Conservation (phyloP, 345 rosid genomes). For the Linum tenue region DNA sequence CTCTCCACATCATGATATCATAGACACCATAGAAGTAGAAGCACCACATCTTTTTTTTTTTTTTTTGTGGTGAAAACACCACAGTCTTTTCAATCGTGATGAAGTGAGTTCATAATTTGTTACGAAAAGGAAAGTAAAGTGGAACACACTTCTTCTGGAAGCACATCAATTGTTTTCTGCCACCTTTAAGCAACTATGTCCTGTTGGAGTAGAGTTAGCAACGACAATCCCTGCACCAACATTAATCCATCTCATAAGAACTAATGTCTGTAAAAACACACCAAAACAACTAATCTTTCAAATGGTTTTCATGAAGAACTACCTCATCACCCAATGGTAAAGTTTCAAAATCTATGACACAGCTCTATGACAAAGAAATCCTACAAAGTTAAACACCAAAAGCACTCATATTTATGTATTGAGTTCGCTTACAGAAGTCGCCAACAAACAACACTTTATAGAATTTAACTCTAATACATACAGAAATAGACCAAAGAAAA, state of each 20-base stretch:
- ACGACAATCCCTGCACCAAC: slow-evolving; percentile 53
- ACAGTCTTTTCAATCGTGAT: not conserved
- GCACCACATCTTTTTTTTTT: too few relatives aligned
- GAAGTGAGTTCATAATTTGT: not conserved
- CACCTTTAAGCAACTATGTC: slow-evolving; percentile 74
- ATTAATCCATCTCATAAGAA: slow-evolving; percentile 15
- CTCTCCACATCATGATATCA: too few relatives aligned
- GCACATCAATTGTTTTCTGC: slow-evolving; percentile 90
- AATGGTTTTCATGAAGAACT: too few relatives aligned
- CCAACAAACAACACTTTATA: not conserved
- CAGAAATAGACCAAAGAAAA: too few relatives aligned
- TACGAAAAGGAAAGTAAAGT: not conserved
- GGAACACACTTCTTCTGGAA: slow-evolving; percentile 65
- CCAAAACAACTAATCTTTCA: not conserved
- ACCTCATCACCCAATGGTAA: not conserved
- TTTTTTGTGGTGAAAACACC: too few relatives aligned
- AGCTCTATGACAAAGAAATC: not conserved
- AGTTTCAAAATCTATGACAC: not conserved
- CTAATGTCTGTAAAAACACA: not conserved
- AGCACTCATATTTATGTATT: not conserved
- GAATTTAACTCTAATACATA: not conserved
- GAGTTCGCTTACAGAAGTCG: not conserved
- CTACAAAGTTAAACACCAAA: not conserved
- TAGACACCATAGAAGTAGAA: not conserved
- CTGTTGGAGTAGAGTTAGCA: slow-evolving; percentile 68